Base-by-base conservation (phyloP, 768 basidiomycete genomes). In the Mycena filopes region DNA sequence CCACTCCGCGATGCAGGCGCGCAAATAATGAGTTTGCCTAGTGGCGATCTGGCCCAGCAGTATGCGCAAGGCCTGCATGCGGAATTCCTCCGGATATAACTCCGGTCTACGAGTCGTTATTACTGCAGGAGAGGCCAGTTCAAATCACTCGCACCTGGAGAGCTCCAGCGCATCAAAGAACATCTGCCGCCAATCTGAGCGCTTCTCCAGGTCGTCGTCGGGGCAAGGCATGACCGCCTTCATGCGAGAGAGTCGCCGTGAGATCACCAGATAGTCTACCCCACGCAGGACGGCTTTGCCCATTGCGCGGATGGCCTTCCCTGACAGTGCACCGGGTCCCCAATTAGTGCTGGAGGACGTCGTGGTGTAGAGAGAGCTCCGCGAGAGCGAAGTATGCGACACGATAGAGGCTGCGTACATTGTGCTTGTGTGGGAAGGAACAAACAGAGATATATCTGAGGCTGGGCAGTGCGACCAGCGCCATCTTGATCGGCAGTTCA, bases 321-420 rank as follows among this genome's bases (percentile, higher is more conserved):
- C 61, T 4, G 61, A 33, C 11, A 48, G 16, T n/a, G 53, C 54
- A 47, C 60, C 60, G 0, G 61, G 61, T 0, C 61, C 61, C 61
- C 61, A 63, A 33, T 63, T 53, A 6, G 61, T 63, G 25, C 46
- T 63, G 4, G 61, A 55, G 7, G 61, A 63, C 21, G 53, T 55
- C 11, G 47, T 56, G 2, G 61, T 63, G 46, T 63, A 63, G 20
- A 53, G 6, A 28, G 60, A 61, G 23, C 28, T 33, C 15, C 5
- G 7, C 6, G 53, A 26, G 2, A 25, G 7, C 16, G 53, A 41
- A 6, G 3, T 15, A n/a, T n/a, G n/a, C n/a, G n/a, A n/a, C n/a
- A n/a, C n/a, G n/a, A n/a, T n/a, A n/a, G n/a, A n/a, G n/a, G n/a
- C n/a, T n/a, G n/a, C n/a, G n/a, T n/a, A n/a, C n/a, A n/a, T n/a